phyloP scores from a whole-genome alignment of 2,329 filamentous ascomycete genomes.

The Colletotrichum sp. region DNA sequence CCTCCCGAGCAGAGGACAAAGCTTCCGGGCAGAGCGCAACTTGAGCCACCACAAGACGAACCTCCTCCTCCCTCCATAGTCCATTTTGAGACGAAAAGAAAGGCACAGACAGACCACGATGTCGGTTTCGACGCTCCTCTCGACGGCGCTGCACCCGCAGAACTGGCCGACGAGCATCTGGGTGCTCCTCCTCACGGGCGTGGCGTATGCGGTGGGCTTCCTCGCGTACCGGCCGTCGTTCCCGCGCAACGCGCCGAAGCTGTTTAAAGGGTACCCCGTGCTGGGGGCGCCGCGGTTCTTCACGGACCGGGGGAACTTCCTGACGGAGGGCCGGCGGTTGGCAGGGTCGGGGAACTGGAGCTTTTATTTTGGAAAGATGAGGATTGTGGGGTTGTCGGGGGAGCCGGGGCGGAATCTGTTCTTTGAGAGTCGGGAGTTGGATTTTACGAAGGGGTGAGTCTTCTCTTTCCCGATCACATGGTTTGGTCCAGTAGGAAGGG shows the following conservation, averaged over 20 bases:
- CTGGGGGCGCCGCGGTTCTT: constrained; percentile 51
- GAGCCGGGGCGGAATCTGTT: constrained; percentile 45
- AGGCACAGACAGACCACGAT: background rate
- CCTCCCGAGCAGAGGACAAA: background rate
- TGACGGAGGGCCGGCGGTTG: constrained; percentile 31
- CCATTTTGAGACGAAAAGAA: background rate
- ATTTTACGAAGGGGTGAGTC: constrained; percentile 45
- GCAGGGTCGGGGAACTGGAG: constrained; percentile 46
- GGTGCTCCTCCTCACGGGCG: constrained; percentile 19
- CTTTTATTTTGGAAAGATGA: constrained; percentile 50
- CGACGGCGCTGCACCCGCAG: constrained; percentile 3
- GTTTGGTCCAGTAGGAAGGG: background rate
- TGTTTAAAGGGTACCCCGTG: constrained; percentile 40
- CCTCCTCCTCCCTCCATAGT: background rate
- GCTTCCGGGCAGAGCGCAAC: background rate
- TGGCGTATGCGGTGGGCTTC: constrained; percentile 14
- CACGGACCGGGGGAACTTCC: constrained; percentile 49
- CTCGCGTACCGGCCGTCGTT: constrained; percentile 24
- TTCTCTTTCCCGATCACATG: background rate
- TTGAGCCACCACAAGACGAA: background rate
- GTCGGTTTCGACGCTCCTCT: background rate
- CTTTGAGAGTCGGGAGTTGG: constrained; percentile 48
- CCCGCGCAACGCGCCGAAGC: constrained; percentile 27
- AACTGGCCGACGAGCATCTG: constrained; percentile 24
- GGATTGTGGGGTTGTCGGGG: constrained; percentile 49